Percentiles rank a stretch among this genome's conserved stretches.
phyloP scores from a whole-genome alignment of 169 alveolate genomes.

The Plasmodium fragile region DNA sequence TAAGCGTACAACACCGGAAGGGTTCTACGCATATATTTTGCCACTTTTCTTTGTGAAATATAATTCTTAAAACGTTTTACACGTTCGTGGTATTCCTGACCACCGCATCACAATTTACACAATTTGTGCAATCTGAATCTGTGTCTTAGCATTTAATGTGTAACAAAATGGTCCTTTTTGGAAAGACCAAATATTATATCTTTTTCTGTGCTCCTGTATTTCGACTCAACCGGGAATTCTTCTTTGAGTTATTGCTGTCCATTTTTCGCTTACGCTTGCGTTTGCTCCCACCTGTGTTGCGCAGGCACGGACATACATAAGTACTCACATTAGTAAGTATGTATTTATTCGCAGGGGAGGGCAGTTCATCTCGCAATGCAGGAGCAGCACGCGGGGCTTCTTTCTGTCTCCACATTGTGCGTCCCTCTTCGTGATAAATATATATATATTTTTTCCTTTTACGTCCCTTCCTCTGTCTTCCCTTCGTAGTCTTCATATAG shows the following conservation, averaged over 20 bases:
- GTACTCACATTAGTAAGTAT: background rate
- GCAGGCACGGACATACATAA: background rate
- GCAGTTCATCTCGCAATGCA: background rate
- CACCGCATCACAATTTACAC: background rate
- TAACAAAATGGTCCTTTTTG: background rate
- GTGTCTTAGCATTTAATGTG: background rate
- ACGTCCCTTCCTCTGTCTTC: background rate
- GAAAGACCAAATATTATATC: background rate
- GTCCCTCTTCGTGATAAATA: background rate
- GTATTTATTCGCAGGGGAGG: background rate
- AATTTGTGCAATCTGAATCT: background rate
- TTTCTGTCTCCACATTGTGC: background rate
- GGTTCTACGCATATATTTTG: background rate
- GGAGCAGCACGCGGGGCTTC: background rate
- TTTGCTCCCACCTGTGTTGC: background rate
- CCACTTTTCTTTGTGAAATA: background rate
- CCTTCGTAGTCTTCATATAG: background rate
- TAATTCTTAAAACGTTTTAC: constrained; percentile 1
- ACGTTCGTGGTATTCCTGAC: background rate
- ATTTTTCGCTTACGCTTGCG: background rate
- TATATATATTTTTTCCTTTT: background rate
- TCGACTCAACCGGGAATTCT: background rate
- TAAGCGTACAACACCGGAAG: background rate
- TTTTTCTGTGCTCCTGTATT: constrained; percentile 1
- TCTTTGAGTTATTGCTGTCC: background rate